Conservation (phyloP, 2,329 filamentous ascomycete species). For the Pseudogymnoascus sp. region DNA sequence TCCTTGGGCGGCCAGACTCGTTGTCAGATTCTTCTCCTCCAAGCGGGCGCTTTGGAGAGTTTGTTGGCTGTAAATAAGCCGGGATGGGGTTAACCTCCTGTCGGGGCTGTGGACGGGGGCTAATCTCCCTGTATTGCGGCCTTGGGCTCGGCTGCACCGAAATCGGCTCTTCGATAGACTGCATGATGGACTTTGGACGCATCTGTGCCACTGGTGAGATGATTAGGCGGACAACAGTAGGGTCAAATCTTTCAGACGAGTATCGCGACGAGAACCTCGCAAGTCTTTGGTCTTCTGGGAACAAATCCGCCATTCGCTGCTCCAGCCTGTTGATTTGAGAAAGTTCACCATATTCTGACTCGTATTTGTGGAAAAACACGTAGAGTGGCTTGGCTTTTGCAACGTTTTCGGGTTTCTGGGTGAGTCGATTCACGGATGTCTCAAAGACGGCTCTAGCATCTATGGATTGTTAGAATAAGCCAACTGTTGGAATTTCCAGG, state of each 20-base stretch:
- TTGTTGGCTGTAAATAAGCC: constrained; percentile 24
- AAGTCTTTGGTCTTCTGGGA: constrained; percentile 76
- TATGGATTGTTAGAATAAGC: constrained; percentile 33
- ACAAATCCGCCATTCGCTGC: constrained; percentile 88
- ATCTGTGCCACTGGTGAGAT: constrained; percentile 77
- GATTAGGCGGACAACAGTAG: constrained; percentile 72
- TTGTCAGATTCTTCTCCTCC: constrained; percentile 63
- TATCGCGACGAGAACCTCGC: constrained; percentile 72
- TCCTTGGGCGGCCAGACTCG: constrained; percentile 68
- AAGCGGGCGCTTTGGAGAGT: constrained; percentile 36
- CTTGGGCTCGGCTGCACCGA: constrained; percentile 44
- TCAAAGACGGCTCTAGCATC: constrained; percentile 96
- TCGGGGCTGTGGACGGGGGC: constrained; percentile 28
- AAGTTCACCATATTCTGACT: constrained; percentile 89
- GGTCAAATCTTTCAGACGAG: constrained; percentile 69
- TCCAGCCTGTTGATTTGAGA: constrained; percentile 87
- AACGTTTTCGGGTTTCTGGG: constrained; percentile 67
- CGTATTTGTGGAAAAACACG: constrained; percentile 88
- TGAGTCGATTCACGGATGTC: constrained; percentile 78
- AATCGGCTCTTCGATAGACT: constrained; percentile 46
- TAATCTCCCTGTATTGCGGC: constrained; percentile 20
- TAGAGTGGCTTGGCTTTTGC: constrained; percentile 79
- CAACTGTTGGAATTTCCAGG: background rate
- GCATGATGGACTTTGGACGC: constrained; percentile 54
- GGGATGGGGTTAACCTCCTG: constrained; percentile 30